Conservation (phyloP, 768 basidiomycete species). For the Trametes sanguinea region DNA sequence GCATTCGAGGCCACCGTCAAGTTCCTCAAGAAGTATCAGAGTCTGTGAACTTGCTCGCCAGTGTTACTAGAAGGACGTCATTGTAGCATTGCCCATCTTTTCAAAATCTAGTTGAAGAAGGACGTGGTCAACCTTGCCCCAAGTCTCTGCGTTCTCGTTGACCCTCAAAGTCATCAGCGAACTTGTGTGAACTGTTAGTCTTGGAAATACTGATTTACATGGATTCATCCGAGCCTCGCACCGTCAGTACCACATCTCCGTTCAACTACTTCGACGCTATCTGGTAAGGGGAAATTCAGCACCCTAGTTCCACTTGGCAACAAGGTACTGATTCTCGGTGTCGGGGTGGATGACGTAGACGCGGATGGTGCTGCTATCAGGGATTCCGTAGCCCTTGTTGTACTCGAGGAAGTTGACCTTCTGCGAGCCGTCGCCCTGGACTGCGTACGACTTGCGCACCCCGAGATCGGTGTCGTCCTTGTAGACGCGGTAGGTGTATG, state of each 20-base stretch:
- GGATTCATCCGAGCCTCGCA: no score
- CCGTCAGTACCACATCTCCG: no score
- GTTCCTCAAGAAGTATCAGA: conserved; percentile 36
- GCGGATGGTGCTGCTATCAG: background rate
- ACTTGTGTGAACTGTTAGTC: no score
- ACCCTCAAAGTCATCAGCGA: no score
- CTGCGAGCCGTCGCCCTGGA: conserved; percentile 21
- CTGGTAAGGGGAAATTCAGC: no score
- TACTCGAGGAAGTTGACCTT: conserved; percentile 24
- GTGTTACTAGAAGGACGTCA: no score
- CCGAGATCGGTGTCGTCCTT: conserved; percentile 18
- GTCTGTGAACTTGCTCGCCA: conserved; percentile 13
- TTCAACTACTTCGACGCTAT: no score
- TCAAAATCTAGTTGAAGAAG: no score
- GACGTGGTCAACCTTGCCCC: no score
- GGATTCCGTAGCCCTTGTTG: conserved; percentile 19
- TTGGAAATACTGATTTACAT: no score
- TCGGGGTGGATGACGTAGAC: conserved; percentile 21
- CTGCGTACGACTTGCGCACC: background rate
- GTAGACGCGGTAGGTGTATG: conserved; percentile 19
- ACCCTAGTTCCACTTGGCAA: conserved; percentile 19
- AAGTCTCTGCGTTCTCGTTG: no score
- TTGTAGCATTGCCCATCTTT: no score
- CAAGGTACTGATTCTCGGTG: conserved; percentile 9
- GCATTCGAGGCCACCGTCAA: conserved; percentile 42